phyloP scores from a whole-genome alignment of 2,329 filamentous ascomycete genomes.

The Grosmannia penicillata region DNA sequence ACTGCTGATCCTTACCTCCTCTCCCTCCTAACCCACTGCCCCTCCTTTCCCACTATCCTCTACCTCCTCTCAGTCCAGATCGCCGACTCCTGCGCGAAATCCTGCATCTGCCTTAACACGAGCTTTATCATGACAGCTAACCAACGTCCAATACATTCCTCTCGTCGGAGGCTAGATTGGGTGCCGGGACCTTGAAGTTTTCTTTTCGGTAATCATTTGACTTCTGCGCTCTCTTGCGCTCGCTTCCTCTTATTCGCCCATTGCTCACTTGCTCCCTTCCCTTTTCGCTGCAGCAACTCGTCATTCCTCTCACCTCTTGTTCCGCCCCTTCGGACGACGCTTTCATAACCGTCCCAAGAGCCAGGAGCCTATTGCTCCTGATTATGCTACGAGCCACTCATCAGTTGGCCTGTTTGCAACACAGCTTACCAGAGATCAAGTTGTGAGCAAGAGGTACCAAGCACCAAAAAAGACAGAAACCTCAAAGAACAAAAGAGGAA shows the following conservation, averaged over 20 bases:
- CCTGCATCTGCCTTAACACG: constrained; percentile 14
- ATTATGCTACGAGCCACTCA: too few relatives aligned
- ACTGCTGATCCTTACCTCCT: constrained; percentile 1
- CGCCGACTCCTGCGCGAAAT: constrained; percentile 9
- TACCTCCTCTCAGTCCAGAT: neutral
- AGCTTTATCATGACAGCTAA: constrained; percentile 32
- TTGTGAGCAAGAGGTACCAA: too few relatives aligned
- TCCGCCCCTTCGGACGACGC: constrained; percentile 3
- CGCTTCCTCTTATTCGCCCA: neutral
- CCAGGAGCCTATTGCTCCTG: too few relatives aligned
- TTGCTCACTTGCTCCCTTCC: neutral
- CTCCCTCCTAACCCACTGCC: constrained; percentile 4
- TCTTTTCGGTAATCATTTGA: constrained; percentile 1
- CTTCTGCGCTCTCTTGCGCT: neutral
- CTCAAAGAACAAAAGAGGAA: too few relatives aligned
- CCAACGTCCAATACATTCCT: constrained; percentile 24
- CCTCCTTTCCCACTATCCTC: neutral
- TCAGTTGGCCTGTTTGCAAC: too few relatives aligned
- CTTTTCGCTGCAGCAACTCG: neutral
- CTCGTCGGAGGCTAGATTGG: constrained; percentile 29
- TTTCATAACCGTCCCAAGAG: too few relatives aligned
- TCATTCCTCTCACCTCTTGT: neutral
- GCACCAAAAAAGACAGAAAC: too few relatives aligned
- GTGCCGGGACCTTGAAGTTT: constrained; percentile 25
- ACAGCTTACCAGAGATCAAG: too few relatives aligned